Percentiles rank a stretch among this genome's conserved stretches.
Evolutionary conservation across 306 rosid genomes (phyloP).

Genomic region (Malus orientalis): DNA sequence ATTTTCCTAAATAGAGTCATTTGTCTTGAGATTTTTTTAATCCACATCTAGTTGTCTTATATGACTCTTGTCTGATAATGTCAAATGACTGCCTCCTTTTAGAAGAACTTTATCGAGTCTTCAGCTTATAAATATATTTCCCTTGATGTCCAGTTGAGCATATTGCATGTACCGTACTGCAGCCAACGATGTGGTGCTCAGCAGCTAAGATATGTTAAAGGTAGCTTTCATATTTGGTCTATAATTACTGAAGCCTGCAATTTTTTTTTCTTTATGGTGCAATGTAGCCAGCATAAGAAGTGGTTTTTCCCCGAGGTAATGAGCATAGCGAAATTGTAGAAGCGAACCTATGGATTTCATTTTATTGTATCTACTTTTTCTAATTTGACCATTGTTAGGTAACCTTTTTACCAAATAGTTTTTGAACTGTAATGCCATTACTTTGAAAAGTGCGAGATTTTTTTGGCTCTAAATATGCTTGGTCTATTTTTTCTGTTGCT

Average conservation of each 20-base stretch:
- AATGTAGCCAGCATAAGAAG: constrained; percentile 4
- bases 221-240: constrained; percentile 36
- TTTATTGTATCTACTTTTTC: background rate
- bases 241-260: constrained; percentile 12
- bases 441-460: background rate
- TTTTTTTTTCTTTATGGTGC: background rate
- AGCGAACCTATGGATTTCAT: background rate
- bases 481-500: constrained; percentile 13
- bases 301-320: background rate
- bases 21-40: background rate
- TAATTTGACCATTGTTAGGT: background rate
- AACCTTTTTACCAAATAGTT: background rate
- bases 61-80: constrained; percentile 3
- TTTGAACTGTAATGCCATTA: background rate
- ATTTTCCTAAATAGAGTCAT: background rate
- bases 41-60: background rate
- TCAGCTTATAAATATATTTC: constrained; percentile 14
- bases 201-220: constrained; percentile 40
- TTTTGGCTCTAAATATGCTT: background rate
- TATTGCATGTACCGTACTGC: constrained; percentile 35
- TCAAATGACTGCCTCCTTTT: background rate
- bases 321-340: background rate
- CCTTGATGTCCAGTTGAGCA: constrained; percentile 50
- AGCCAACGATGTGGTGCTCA: constrained; percentile 38
- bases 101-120: constrained; percentile 1